These are phyloP conservation scores for Sclerotinia glacialis DNA, from an alignment of 2,329 filamentous ascomycete species.

Conservation along the genomic window DNA sequence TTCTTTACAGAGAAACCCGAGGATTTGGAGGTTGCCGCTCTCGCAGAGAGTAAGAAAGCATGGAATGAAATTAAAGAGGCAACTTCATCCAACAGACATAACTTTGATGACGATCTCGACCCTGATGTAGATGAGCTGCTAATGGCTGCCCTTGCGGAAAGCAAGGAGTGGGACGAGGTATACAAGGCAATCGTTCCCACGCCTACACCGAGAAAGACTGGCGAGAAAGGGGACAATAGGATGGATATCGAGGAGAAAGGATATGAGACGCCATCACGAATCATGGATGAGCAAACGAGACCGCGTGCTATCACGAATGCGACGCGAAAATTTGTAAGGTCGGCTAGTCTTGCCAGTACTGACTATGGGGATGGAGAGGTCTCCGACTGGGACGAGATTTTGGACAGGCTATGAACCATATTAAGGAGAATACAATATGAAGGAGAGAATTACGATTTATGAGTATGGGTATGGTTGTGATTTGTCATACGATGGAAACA, in stretches of 20 bases:
- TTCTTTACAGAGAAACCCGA: slow-evolving; percentile 36
- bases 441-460: neutral
- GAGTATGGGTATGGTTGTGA: neutral
- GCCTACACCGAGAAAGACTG: neutral
- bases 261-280: neutral
- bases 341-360: slow-evolving; percentile 26
- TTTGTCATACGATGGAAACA: neutral
- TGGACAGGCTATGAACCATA: neutral
- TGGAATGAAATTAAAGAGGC: slow-evolving; percentile 10
- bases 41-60: slow-evolving; percentile 27
- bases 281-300: neutral
- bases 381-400: slow-evolving; percentile 4
- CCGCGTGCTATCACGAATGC: neutral
- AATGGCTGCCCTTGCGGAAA: slow-evolving; percentile 3
- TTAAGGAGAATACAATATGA: neutral
- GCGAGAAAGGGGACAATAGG: too few relatives aligned
- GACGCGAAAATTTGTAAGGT: slow-evolving; percentile 24
- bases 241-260: neutral
- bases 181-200: slow-evolving; percentile 2
- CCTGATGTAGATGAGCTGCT: neutral
- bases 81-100: slow-evolving; percentile 4
- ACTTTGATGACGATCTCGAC: neutral
- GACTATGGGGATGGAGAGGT: slow-evolving; percentile 36
- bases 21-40: slow-evolving; percentile 30
- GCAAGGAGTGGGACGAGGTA: slow-evolving; percentile 5